Evolutionary conservation across 2,329 filamentous ascomycete genomes (phyloP).

Genomic region (Aspergillus sojae): DNA sequence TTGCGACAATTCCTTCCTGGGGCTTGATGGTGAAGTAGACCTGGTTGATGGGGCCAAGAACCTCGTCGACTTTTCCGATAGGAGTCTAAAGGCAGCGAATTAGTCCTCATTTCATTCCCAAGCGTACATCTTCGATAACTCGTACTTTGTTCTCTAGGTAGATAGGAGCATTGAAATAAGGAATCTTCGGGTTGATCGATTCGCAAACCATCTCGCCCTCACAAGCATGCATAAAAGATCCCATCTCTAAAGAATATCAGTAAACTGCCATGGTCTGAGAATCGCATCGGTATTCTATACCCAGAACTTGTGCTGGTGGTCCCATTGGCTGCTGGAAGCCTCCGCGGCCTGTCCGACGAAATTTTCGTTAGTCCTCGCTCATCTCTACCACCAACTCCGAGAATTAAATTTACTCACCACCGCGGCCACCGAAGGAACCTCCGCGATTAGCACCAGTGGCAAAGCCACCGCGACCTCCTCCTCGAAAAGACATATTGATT

Average conservation of each 20-base stretch:
- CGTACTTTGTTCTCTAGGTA: constrained; percentile 96
- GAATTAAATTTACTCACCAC: constrained; percentile 42
- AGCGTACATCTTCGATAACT: constrained; percentile 2
- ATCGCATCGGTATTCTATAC: constrained; percentile 38
- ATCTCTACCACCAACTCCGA: constrained; percentile 11
- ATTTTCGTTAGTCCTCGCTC: constrained; percentile 36
- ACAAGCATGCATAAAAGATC: constrained; percentile 88
- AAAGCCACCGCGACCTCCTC: constrained; percentile 52
- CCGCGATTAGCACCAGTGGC: constrained; percentile 57
- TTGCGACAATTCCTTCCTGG: constrained; percentile 91
- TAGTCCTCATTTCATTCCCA: constrained; percentile 15
- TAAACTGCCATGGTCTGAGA: constrained; percentile 11
- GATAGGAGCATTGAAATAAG: constrained; percentile 98
- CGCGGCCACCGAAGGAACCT: constrained; percentile 45
- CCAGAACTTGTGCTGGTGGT: constrained; percentile 63
- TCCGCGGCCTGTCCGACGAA: constrained; percentile 57
- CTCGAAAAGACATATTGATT: constrained; percentile 64
- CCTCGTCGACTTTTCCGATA: constrained; percentile 96
- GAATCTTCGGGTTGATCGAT: constrained; percentile 91
- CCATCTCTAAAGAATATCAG: constrained; percentile 71
- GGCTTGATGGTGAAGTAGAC: constrained; percentile 99
- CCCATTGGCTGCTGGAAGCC: constrained; percentile 64
- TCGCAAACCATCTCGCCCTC: constrained; percentile 98
- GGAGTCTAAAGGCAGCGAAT: constrained; percentile 59
- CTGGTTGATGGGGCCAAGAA: constrained; percentile 95